Evolutionary conservation across 228 moss, liverwort and hornwort species (phyloP).

Genomic region (Sphagnum magellanicum): DNA sequence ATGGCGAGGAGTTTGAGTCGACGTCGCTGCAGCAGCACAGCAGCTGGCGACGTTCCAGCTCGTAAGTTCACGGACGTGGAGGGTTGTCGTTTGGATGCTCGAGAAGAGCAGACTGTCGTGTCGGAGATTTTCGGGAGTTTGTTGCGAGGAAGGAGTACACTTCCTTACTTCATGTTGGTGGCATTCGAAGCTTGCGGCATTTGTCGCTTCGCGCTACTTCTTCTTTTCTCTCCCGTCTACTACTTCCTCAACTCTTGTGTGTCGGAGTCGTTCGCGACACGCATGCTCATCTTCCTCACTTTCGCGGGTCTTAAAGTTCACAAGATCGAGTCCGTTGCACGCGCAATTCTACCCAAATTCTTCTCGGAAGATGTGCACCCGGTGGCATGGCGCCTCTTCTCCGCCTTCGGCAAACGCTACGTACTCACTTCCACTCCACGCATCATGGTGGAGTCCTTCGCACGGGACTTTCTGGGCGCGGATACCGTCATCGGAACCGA

Average conservation of each 20-base stretch:
- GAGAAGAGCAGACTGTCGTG: constrained; percentile 25
- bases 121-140: constrained; percentile 40
- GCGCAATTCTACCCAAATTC: constrained; percentile 36
- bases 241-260: constrained; percentile 30
- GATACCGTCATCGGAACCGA: constrained; percentile 43
- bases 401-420: constrained; percentile 23
- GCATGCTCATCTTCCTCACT: constrained; percentile 37
- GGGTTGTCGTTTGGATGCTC: constrained; percentile 14
- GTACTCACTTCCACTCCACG: constrained; percentile 36
- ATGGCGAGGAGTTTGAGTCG: too few relatives aligned
- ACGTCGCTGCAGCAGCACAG: too few relatives aligned
- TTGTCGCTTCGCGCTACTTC: constrained; percentile 14
- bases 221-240: constrained; percentile 22
- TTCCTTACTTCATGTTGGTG: constrained; percentile 51
- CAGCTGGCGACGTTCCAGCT: too few relatives aligned
- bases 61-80: constrained; percentile 9
- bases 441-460: constrained; percentile 40
- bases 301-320: constrained; percentile 33
- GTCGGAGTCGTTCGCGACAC: constrained; percentile 32
- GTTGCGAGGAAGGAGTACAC: constrained; percentile 25
- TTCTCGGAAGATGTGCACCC: constrained; percentile 40
- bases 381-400: constrained; percentile 25
- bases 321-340: constrained; percentile 19
- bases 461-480: constrained; percentile 30
- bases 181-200: constrained; percentile 44